Base-by-base conservation (phyloP, 768 basidiomycete genomes). In the Stropharia rugosoannulata region DNA sequence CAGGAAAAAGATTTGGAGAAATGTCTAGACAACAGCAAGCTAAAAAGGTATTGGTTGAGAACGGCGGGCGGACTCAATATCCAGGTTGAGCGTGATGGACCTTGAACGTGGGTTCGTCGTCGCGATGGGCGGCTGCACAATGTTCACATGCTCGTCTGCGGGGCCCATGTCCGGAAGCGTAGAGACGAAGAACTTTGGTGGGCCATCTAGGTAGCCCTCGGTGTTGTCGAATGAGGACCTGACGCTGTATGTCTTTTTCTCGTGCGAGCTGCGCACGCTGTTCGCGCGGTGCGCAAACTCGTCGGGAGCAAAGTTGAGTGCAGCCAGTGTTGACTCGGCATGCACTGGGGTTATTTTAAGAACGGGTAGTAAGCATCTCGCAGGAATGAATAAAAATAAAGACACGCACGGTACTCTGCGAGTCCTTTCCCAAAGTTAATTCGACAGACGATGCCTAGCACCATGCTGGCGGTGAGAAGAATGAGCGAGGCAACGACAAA, bases 361-460 rank as follows among this genome's bases (percentile, higher is more conserved):
- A 38, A 64, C 22, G 29, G 35, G 15, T 16, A 37, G 12, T 40
- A 16, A n/a, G n/a, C n/a, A n/a, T n/a, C n/a, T n/a, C n/a, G n/a
- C n/a, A n/a, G 47, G 16, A 56, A 48, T 36, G 27, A 27, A 39
- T 13, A n/a, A 29, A 19, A 16, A 13, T 13, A 9, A 16, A 38
- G 22, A 32, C 15, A 73, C 82, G 57, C 60, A 86, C 84, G 66
- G 61, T 83, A 86, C 52, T 85, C 71, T 0, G 75, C 73, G 11
- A 85, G 72, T 0, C 85, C 85, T 56, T 79, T 75, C 47, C 71
- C 79, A 60, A 85, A 86, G 60, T 83, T 79, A 15, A 73, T 57
- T 59, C 78, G 71, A 61, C 81, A 85, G 22, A 82, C 64, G 49
- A 77, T 59, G 7, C 78, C 81, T 12, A 85, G 70, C 27, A 75